Conservation (phyloP, 75 land plant genomes). For the Sequoiadendron giganteum region DNA sequence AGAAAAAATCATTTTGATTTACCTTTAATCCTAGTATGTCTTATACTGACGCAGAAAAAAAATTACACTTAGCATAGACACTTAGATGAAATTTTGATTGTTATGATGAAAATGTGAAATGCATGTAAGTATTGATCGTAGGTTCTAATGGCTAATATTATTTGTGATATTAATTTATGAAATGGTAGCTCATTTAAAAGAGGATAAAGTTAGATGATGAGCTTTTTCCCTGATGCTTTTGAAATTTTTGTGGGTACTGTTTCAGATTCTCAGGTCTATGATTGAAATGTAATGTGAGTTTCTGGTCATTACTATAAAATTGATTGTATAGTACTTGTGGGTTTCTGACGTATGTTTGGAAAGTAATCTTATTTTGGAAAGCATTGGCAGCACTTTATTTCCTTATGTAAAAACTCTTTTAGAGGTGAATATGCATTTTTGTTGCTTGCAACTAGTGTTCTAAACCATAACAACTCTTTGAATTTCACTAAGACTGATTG, state of each 20-base stretch:
- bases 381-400: not conserved
- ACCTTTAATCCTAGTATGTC: not conserved
- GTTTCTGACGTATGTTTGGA: not conserved
- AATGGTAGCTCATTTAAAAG: not conserved
- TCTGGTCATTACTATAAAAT: not conserved
- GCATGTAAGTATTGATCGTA: not conserved
- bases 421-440: not conserved
- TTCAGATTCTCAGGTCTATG: not conserved
- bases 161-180: not conserved
- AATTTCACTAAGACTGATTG: not conserved
- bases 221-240: not conserved
- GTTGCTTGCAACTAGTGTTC: not conserved
- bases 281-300: not conserved
- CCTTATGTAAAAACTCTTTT: not conserved
- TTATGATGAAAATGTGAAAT: not conserved
- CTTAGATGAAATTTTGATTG: not conserved
- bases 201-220: not conserved
- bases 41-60: not conserved
- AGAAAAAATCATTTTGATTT: not conserved
- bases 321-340: not conserved
- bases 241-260: not conserved
- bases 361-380: not conserved
- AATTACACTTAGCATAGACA: not conserved
- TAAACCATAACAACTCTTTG: not conserved
- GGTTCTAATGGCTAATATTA: not conserved